A percentile compares a stretch with the other conserved stretches of the same genome.
phyloP scores from a whole-genome alignment of 1,139 yeast species.

The Saccharomyces hybrid region DNA sequence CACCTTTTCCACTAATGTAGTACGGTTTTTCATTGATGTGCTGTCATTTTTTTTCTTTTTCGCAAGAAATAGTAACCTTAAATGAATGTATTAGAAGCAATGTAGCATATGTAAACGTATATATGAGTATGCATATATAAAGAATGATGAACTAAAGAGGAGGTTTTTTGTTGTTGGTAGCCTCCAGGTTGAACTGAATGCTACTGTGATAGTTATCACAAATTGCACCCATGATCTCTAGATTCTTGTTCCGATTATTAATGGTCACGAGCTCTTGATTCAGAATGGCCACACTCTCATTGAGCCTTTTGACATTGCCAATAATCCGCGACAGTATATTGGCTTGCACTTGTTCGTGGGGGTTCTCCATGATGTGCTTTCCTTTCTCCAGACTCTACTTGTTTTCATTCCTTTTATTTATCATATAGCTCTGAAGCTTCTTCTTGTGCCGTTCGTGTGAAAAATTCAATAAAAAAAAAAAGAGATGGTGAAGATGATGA shows the following conservation, averaged over 20 bases:
- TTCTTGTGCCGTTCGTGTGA: neutral
- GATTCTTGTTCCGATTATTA: conserved; percentile 59
- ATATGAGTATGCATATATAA: neutral
- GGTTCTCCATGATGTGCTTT: conserved; percentile 61
- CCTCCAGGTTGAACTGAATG: conserved; percentile 63
- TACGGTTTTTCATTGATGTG: neutral
- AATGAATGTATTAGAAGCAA: neutral
- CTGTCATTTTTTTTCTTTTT: neutral
- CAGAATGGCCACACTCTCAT: conserved; percentile 60
- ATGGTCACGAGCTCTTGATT: conserved; percentile 37
- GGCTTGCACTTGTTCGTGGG: conserved; percentile 80
- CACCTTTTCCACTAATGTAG: neutral
- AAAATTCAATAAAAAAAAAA: neutral
- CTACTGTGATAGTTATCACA: conserved; percentile 75
- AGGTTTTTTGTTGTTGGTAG: conserved; percentile 56
- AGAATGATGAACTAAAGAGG: conserved; percentile 31
- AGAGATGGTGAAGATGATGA: neutral
- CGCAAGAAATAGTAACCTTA: neutral
- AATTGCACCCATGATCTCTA: conserved; percentile 69
- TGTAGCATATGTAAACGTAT: neutral
- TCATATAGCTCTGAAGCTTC: too few relatives aligned
- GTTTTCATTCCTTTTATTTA: neutral
- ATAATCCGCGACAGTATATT: conserved; percentile 72
- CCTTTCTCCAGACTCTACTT: neutral
- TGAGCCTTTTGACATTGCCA: conserved; percentile 67